phyloP scores from a whole-genome alignment of 2,329 filamentous ascomycete genomes.

The Parafenestella ontariensis region DNA sequence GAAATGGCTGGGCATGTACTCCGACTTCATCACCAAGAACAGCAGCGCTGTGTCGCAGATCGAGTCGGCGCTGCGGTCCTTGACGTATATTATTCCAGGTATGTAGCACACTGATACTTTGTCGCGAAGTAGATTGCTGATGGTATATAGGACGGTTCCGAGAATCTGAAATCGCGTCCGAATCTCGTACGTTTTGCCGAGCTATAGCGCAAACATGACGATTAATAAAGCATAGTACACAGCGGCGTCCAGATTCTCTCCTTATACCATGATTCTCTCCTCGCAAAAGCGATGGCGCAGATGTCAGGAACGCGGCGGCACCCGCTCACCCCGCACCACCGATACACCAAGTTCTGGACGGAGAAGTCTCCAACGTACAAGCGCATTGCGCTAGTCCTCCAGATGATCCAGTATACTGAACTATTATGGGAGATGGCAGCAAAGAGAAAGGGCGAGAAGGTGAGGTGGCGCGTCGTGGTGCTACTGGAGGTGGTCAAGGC shows the following conservation, averaged over 20 bases:
- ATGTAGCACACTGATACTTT: conserved; percentile 22
- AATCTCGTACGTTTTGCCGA: conserved; percentile 66
- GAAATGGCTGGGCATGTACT: conserved; percentile 75
- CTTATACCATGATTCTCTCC: conserved; percentile 88
- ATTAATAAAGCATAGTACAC: conserved; percentile 64
- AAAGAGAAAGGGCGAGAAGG: conserved; percentile 80
- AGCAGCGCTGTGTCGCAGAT: conserved; percentile 92
- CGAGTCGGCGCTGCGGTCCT: conserved; percentile 86
- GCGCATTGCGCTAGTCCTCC: conserved; percentile 79
- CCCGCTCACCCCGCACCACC: conserved; percentile 63
- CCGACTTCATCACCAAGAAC: conserved; percentile 94
- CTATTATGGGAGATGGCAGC: conserved; percentile 97
- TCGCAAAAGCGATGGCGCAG: conserved; percentile 69
- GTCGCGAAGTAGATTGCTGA: conserved; percentile 25
- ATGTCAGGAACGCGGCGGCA: conserved; percentile 61
- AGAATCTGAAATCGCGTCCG: conserved; percentile 93
- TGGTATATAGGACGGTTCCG: conserved; percentile 72
- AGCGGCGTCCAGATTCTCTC: conserved; percentile 89
- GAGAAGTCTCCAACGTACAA: conserved; percentile 73
- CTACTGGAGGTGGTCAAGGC: conserved; percentile 87
- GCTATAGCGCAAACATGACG: conserved; percentile 4
- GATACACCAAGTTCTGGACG: conserved; percentile 71
- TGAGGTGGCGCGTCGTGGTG: conserved; percentile 87
- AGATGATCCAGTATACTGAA: conserved; percentile 94
- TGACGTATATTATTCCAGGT: conserved; percentile 96